A percentile compares a stretch with the other conserved stretches of the same genome.
phyloP scores from a whole-genome alignment of 78 protist species.

The Dictyostelium firmibasis region DNA sequence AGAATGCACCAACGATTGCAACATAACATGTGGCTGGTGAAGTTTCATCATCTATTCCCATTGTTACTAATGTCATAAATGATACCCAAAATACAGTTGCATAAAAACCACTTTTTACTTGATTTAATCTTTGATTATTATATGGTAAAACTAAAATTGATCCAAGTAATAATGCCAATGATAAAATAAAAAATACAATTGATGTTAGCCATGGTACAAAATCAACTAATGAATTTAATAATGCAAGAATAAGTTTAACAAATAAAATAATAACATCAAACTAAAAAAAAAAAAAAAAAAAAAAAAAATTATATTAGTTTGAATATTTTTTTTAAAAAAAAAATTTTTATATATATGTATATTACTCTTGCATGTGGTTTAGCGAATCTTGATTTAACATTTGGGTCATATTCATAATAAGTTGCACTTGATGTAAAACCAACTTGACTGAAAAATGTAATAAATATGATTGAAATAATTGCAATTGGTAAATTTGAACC shows the following conservation, averaged over 20 bases:
- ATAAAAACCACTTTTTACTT: slow-evolving; percentile 63
- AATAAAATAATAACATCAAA: slow-evolving; percentile 57
- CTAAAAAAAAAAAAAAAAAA: background rate
- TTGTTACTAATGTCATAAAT: slow-evolving; percentile 12
- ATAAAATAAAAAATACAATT: too few relatives aligned
- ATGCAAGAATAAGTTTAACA: slow-evolving; percentile 33
- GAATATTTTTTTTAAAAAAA: background rate
- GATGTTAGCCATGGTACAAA: slow-evolving; percentile 29
- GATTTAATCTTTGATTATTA: too few relatives aligned
- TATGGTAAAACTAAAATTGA: too few relatives aligned
- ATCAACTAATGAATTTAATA: slow-evolving; percentile 10
- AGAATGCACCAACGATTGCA: slow-evolving; percentile 13
- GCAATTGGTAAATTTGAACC: slow-evolving; percentile 13
- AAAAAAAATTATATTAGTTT: slow-evolving; percentile 1
- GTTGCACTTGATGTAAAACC: too few relatives aligned
- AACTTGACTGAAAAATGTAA: slow-evolving; percentile 20
- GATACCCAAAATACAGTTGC: too few relatives aligned
- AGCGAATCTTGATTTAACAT: slow-evolving; percentile 13
- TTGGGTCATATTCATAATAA: slow-evolving; percentile 65
- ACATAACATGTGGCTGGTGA: slow-evolving; percentile 27
- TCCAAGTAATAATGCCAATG: too few relatives aligned
- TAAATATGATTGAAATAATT: slow-evolving; percentile 13
- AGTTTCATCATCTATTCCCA: background rate
- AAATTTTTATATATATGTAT: too few relatives aligned
- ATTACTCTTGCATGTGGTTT: slow-evolving; percentile 81